These are phyloP conservation scores for Tylopilus sp. DNA, from an alignment of 768 basidiomycete species.

Conservation along the genomic window DNA sequence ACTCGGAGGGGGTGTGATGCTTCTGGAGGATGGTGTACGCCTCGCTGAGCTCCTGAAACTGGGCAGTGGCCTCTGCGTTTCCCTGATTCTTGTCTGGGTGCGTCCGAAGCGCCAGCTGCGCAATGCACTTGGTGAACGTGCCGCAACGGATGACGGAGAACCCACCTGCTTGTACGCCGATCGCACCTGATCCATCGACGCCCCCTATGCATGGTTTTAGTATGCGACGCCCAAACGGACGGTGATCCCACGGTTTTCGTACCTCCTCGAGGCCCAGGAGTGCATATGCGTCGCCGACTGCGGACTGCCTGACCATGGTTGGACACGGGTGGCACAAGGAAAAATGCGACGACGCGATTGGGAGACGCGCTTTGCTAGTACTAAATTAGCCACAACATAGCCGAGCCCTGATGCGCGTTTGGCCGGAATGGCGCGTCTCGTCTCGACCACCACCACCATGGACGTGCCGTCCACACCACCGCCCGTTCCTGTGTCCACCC, in stretches of 20 bases:
- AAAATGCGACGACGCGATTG: slow-evolving; percentile 23
- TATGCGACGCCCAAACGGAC: neutral
- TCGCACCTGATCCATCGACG: slow-evolving; percentile 63
- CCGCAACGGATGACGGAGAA: neutral
- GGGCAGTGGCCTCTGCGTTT: slow-evolving; percentile 59
- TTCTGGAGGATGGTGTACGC: slow-evolving; percentile 63
- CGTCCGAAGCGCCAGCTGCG: slow-evolving; percentile 57
- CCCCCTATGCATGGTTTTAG: slow-evolving; percentile 40
- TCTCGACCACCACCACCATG: slow-evolving; percentile 8
- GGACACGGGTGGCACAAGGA: slow-evolving; percentile 8
- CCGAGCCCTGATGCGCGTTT: neutral
- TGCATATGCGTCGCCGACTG: slow-evolving; percentile 37
- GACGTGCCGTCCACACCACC: neutral
- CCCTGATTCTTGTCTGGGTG: slow-evolving; percentile 78
- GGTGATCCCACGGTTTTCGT: slow-evolving; percentile 1
- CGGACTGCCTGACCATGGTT: slow-evolving; percentile 36
- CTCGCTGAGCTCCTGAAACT: slow-evolving; percentile 67
- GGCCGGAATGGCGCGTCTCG: slow-evolving; percentile 2
- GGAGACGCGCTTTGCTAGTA: slow-evolving; percentile 29
- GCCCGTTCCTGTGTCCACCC: slow-evolving; percentile 2
- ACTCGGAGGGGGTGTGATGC: slow-evolving; percentile 40
- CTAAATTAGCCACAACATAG: slow-evolving; percentile 14
- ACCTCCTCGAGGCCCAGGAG: slow-evolving; percentile 57
- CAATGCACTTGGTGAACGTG: neutral
- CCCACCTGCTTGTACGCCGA: slow-evolving; percentile 65